phyloP scores from a whole-genome alignment of 164 flowering plant species.

The Protea cynaroides region DNA sequence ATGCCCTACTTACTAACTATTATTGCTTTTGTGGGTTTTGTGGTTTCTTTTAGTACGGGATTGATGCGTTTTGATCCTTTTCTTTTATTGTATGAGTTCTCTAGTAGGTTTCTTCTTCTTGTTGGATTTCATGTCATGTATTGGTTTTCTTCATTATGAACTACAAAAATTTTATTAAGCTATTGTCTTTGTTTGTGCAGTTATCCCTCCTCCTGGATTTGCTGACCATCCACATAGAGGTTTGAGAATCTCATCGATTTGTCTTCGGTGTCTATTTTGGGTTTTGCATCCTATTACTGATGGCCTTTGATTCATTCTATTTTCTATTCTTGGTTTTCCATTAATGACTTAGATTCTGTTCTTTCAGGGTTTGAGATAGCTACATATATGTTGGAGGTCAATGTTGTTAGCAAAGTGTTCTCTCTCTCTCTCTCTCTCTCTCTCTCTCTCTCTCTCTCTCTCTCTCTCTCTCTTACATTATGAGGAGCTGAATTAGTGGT shows the following conservation, averaged over 20 bases:
- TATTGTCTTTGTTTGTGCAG: slow-evolving; percentile 35
- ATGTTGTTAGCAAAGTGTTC: not conserved
- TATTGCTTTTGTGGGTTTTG: too few species aligned
- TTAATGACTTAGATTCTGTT: too few species aligned
- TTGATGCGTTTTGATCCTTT: slow-evolving; percentile 78
- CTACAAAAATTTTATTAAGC: not conserved
- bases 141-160: not conserved
- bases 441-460: not conserved
- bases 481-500: slow-evolving; percentile 2
- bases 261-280: too few species aligned
- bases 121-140: not conserved
- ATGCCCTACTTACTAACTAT: too few species aligned
- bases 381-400: slow-evolving; percentile 76
- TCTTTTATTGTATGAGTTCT: slow-evolving; percentile 74
- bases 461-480: too few species aligned
- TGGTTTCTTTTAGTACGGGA: slow-evolving; percentile 40
- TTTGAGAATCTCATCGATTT: slow-evolving; percentile 11
- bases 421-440: too few species aligned
- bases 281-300: too few species aligned
- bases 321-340: not conserved
- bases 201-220: slow-evolving; percentile 83
- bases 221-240: slow-evolving; percentile 98
- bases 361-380: slow-evolving; percentile 76
- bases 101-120: slow-evolving; percentile 35
- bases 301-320: too few species aligned